Percentiles rank a stretch among this genome's conserved stretches.
Conservation (phyloP, 176 grass and related monocot species). For the Puccinellia tenuiflora region DNA sequence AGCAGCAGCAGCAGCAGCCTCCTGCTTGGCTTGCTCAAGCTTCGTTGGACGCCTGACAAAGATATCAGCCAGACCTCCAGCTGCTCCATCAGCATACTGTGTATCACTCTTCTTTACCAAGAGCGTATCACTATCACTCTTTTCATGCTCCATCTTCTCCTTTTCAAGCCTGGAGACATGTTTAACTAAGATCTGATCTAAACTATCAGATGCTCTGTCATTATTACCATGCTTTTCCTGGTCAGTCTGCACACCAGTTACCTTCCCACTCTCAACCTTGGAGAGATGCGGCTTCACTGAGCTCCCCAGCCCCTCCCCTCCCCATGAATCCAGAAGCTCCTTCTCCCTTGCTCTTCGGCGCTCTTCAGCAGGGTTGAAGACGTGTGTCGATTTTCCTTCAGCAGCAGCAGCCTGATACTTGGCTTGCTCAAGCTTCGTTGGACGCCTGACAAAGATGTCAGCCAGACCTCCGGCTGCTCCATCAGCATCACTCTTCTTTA, state of each 20-base stretch:
- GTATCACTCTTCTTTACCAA: conserved; percentile 14
- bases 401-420: conserved; percentile 33
- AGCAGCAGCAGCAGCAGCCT: conserved; percentile 21
- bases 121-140: background rate
- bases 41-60: conserved; percentile 47
- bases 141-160: conserved; percentile 38
- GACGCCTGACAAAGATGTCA: conserved; percentile 53
- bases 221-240: background rate
- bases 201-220: conserved; percentile 15
- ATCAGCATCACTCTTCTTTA: conserved; percentile 24
- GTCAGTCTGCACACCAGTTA: conserved; percentile 6
- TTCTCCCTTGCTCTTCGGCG: conserved; percentile 56
- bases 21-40: conserved; percentile 52
- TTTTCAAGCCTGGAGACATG: conserved; percentile 55
- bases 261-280: conserved; percentile 90
- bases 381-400: conserved; percentile 17
- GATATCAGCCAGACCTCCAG: conserved; percentile 42
- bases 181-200: conserved; percentile 65
- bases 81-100: background rate
- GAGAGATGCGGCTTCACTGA: conserved; percentile 71
- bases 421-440: conserved; percentile 46
- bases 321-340: conserved; percentile 71
- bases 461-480: conserved; percentile 19
- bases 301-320: conserved; percentile 66
- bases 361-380: conserved; percentile 33